Conservation (phyloP, 768 basidiomycete species). For the Tylopilus felleus region DNA sequence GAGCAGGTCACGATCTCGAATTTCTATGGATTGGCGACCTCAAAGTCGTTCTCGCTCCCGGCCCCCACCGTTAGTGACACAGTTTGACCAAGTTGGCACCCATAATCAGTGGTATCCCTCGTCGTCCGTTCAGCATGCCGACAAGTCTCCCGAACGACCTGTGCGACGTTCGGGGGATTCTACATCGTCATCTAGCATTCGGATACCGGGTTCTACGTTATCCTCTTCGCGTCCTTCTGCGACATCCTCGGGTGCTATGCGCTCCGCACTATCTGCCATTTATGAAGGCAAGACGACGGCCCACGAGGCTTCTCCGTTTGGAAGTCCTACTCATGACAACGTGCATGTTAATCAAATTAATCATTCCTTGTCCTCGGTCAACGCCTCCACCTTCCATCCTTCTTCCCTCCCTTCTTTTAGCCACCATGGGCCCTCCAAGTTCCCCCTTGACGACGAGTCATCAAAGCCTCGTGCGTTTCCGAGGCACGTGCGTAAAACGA, state of each 20-base stretch:
- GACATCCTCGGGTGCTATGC: constrained; percentile 36
- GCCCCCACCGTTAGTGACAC: constrained; percentile 52
- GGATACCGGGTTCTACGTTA: constrained; percentile 43
- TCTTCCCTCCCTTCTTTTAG: constrained; percentile 74
- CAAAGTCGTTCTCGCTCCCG: constrained; percentile 75
- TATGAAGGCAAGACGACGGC: constrained; percentile 43
- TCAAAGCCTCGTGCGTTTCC: constrained; percentile 60
- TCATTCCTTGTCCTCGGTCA: constrained; percentile 39
- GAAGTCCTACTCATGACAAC: constrained; percentile 32
- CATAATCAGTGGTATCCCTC: constrained; percentile 41
- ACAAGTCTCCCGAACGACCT: constrained; percentile 28
- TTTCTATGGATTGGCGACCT: constrained; percentile 90
- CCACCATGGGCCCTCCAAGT: constrained; percentile 52
- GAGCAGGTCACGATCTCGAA: constrained; percentile 86
- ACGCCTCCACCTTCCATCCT: constrained; percentile 54
- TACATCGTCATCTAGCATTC: constrained; percentile 31
- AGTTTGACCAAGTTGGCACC: constrained; percentile 44
- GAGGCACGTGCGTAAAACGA: constrained; percentile 87
- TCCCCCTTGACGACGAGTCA: constrained; percentile 30
- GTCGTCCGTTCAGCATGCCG: constrained; percentile 30
- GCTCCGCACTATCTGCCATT: constrained; percentile 45
- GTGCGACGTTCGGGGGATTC: constrained; percentile 21
- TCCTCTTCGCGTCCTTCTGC: constrained; percentile 48
- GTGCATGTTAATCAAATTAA: constrained; percentile 34
- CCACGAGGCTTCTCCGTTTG: constrained; percentile 35